Evolutionary conservation across 345 rosid genomes (phyloP), one percentile per base, ranked within the genome.

Genomic region (Balakata baccata): DNA sequence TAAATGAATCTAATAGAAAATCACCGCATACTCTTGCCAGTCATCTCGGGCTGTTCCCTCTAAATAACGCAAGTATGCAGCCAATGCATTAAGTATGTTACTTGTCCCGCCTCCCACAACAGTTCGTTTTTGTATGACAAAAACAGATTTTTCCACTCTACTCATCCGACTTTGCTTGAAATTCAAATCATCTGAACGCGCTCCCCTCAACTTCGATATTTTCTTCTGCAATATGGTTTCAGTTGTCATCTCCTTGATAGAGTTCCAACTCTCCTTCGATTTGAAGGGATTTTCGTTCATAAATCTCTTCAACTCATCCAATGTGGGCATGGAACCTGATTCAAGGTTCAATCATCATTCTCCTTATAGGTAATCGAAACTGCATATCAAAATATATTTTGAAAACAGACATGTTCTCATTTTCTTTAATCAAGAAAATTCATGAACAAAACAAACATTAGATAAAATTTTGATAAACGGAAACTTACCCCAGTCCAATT

Each of bases 31-130:
- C 98, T 90, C 98, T 87, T 86, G 92, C 94, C 94, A 94, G 71
- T 91, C 90, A 77, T 81, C 92, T 64, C 90, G 89, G 70, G 86
- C 82, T 69, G 98, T 91, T 75, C 97, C 98, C 84, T 94, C 93
- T 82, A 84, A 81, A 74, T 91, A 91, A 82, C 96, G 87, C 87
- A 90, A 81, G 84, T 91, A 94, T 41, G 89, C 96, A 76, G 90
- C 89, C 78, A 91, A 75, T 22, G 88, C 97, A 74, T 89, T 86
- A 66, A 87, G 75, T 23, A 89, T 84, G 50, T 76, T 78, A 76
- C 79, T 75, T 52, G 90, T 83, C 64, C 97, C 98, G 61, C 98
- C 97, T 72, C 90, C 94, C 56, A 91, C 89, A 75, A 77, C 14
- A 77, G 87, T 81, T 78, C 80, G 82, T 62, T 81, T 84, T 18